Base-by-base conservation (phyloP, 805 yeast species). In the Candida boleticola region DNA sequence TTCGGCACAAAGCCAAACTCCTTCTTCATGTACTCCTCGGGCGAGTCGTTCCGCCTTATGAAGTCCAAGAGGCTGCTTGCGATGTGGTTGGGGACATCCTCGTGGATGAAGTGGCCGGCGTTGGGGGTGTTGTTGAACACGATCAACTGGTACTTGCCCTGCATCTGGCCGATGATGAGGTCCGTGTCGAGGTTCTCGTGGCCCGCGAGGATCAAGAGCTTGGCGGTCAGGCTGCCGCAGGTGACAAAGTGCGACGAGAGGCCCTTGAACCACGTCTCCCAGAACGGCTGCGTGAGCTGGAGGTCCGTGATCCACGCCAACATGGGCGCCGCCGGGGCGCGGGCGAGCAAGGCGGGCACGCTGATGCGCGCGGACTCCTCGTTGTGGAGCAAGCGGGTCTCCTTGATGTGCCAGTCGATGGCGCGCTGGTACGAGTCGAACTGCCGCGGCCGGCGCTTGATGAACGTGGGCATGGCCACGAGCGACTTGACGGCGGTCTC, bases 91-190 rank as follows among this genome's bases (percentile, higher is more conserved):
- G 97, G 93, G 5, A 77, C 73, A 60, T 93, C 99, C 58, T 93
- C 99, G 37, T 93, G 99, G n/a, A 95, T 68, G 52, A 90, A 93
- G 64, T 93, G 99, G 1, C 98, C 97, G 2, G 89, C 57, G 17
- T 59, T 51, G 5, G 57, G 47, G 29, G 58, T 71, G 41, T 82
- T 84, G 47, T 63, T 63, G 58, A 89, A 83, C 3, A 89, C 93
- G 11, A 87, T 81, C 31, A 93, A 73, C 63, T 95, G 99, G 61
- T 85, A 93, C 58, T 82, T 83, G 1, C 99, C 99, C 64, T 90
- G 98, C 99, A 93, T 93, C 63, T 95, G 99, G 0, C 97, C 99
- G 39, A 93, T 82, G 61, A 90, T 89, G 37, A 93, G 69, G 29
- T 77, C 77, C 48, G 84, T 89, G 63, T 93, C 99, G 23, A 95